Evolutionary conservation across 768 basidiomycete species (phyloP).

Genomic region (Naganishia antarctica): DNA sequence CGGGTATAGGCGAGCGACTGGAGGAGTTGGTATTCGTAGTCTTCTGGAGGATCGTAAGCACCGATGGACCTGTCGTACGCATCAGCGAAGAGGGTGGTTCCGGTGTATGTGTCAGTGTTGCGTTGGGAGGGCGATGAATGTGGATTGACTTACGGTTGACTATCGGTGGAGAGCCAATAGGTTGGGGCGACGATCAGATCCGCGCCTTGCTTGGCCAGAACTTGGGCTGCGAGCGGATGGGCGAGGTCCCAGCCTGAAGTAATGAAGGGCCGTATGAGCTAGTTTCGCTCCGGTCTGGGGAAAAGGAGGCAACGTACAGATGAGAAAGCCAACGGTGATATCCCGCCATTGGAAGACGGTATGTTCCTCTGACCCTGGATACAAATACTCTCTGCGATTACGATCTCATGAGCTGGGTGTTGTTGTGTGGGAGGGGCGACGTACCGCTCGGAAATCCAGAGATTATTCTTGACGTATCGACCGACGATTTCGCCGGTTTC

Average conservation of each 20-base stretch:
- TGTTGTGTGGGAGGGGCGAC: neutral
- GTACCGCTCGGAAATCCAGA: slow-evolving; percentile 46
- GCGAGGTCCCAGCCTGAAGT: slow-evolving; percentile 43
- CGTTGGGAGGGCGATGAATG: neutral
- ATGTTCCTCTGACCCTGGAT: slow-evolving; percentile 35
- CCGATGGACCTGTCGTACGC: slow-evolving; percentile 26
- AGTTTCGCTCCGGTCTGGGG: slow-evolving; percentile 1
- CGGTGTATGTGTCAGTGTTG: neutral
- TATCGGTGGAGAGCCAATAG: slow-evolving; percentile 42
- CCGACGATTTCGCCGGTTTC: slow-evolving; percentile 33
- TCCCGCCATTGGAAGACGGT: slow-evolving; percentile 38
- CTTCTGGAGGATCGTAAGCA: slow-evolving; percentile 30
- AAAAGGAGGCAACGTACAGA: slow-evolving; percentile 32
- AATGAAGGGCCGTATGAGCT: no score
- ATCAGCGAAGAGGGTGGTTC: neutral
- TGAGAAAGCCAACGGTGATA: slow-evolving; percentile 40
- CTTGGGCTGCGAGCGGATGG: slow-evolving; percentile 37
- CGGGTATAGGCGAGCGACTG: slow-evolving; percentile 34
- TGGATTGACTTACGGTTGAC: slow-evolving; percentile 40
- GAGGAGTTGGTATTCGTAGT: slow-evolving; percentile 38
- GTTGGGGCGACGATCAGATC: slow-evolving; percentile 43
- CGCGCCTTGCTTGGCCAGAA: slow-evolving; percentile 37
- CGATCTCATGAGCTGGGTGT: neutral
- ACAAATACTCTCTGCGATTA: slow-evolving; percentile 37
- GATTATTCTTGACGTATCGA: slow-evolving; percentile 40